Conservation (phyloP, 805 yeast genomes). For the Ogataea saltuana region DNA sequence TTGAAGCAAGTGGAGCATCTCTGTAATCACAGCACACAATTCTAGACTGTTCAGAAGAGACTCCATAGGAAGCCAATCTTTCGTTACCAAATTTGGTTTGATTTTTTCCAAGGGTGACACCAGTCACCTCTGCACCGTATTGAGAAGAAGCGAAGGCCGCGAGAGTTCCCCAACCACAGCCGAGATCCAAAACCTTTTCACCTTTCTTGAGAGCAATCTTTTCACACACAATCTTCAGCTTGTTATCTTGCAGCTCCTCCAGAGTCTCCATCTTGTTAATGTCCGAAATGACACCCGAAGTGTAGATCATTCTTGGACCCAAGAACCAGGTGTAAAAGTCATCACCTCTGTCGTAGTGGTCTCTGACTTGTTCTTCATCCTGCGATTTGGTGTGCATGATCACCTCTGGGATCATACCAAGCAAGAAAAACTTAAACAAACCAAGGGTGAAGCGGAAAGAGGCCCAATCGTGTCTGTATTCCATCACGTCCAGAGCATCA, state of each 20-base stretch:
- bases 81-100: constrained; percentile 89
- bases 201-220: constrained; percentile 74
- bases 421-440: constrained; percentile 74
- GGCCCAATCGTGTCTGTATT: constrained; percentile 91
- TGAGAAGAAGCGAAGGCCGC: constrained; percentile 80
- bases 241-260: constrained; percentile 84
- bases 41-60: constrained; percentile 65
- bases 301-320: constrained; percentile 93
- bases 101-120: constrained; percentile 85
- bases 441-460: constrained; percentile 74
- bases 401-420: constrained; percentile 91
- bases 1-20: constrained; percentile 77
- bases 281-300: constrained; percentile 81
- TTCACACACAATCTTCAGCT: constrained; percentile 83
- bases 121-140: constrained; percentile 85
- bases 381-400: constrained; percentile 89
- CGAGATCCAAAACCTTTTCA: constrained; percentile 78
- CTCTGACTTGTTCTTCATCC: constrained; percentile 95
- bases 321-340: constrained; percentile 93
- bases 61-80: constrained; percentile 67
- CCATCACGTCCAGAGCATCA: constrained; percentile 80
- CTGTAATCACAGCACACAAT: constrained; percentile 86
- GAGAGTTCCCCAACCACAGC: constrained; percentile 97
- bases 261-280: constrained; percentile 70
- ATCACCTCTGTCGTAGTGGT: constrained; percentile 94